Evolutionary conservation across 768 basidiomycete genomes (phyloP).

Genomic region (Tricholoma flavovirens): DNA sequence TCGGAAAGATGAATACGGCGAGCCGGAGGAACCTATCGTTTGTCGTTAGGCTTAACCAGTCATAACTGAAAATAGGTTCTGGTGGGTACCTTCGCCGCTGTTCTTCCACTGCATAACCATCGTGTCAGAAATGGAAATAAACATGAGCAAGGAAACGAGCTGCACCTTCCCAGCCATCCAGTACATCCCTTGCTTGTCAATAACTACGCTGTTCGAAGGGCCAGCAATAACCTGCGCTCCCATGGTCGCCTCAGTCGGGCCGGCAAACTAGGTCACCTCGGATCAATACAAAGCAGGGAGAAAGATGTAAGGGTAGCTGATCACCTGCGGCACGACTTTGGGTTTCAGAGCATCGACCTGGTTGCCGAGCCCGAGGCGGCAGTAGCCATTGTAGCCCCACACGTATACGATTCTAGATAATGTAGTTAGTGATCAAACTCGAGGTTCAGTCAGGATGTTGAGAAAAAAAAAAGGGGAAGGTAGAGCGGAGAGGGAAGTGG

Average conservation of each 20-base stretch:
- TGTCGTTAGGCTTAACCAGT: background rate
- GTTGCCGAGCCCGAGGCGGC: slow-evolving; percentile 82
- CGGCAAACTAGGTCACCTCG: slow-evolving; percentile 52
- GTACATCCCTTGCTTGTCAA: slow-evolving; percentile 83
- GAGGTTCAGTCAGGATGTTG: background rate
- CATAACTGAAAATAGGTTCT: background rate
- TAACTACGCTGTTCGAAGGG: slow-evolving; percentile 75
- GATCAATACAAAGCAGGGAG: background rate
- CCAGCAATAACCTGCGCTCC: slow-evolving; percentile 68
- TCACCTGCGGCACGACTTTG: slow-evolving; percentile 75
- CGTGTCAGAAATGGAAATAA: background rate
- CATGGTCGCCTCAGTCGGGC: slow-evolving; percentile 59
- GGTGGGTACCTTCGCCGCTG: slow-evolving; percentile 74
- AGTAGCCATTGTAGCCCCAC: slow-evolving; percentile 91
- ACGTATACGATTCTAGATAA: slow-evolving; percentile 62
- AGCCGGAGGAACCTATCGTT: slow-evolving; percentile 70
- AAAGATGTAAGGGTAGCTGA: slow-evolving; percentile 1
- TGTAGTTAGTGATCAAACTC: background rate
- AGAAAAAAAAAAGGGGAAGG: too few species aligned
- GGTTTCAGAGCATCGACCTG: slow-evolving; percentile 80
- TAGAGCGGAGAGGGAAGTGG: background rate
- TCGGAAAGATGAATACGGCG: slow-evolving; percentile 83
- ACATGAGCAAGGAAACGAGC: slow-evolving; percentile 1
- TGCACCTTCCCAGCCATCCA: slow-evolving; percentile 79
- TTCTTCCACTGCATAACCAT: slow-evolving; percentile 74